Percentiles rank a stretch among this genome's conserved stretches.
phyloP scores from a whole-genome alignment of 2,329 filamentous ascomycete species.

The Claviceps spartinae region DNA sequence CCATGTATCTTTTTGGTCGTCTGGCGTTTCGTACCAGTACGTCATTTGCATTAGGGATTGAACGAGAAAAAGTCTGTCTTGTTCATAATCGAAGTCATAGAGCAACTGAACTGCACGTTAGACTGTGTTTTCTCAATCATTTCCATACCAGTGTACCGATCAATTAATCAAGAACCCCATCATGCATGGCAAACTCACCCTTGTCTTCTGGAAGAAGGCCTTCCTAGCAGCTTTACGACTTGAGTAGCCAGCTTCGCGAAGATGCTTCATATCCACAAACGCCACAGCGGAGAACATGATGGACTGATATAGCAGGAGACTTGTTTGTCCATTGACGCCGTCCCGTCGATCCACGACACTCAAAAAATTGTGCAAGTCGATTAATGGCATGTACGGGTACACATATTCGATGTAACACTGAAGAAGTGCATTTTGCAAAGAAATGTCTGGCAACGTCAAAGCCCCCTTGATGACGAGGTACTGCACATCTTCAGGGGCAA shows the following conservation, averaged over 20 bases:
- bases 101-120: conserved; percentile 42
- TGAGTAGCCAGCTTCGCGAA: conserved; percentile 64
- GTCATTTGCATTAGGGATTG: conserved; percentile 86
- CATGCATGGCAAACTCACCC: conserved; percentile 39
- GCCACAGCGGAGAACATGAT: conserved; percentile 90
- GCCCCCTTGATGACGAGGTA: conserved; percentile 79
- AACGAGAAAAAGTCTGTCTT: conserved; percentile 75
- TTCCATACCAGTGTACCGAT: too few relatives aligned
- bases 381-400: conserved; percentile 83
- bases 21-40: conserved; percentile 94
- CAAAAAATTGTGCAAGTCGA: conserved; percentile 54
- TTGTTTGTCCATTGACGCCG: conserved; percentile 57
- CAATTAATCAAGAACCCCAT: too few relatives aligned
- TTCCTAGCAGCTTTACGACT: conserved; percentile 73
- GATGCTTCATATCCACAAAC: conserved; percentile 67
- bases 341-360: conserved; percentile 50
- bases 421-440: conserved; percentile 67
- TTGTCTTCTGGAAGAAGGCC: conserved; percentile 77
- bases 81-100: conserved; percentile 93
- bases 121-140: conserved; percentile 6
- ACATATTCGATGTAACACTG: conserved; percentile 79
- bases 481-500: conserved; percentile 67
- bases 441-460: conserved; percentile 55
- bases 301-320: conserved; percentile 80
- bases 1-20: conserved; percentile 96